phyloP scores from a whole-genome alignment of 164 flowering plant species.

The grape (Vitis vinifera) region DNA sequence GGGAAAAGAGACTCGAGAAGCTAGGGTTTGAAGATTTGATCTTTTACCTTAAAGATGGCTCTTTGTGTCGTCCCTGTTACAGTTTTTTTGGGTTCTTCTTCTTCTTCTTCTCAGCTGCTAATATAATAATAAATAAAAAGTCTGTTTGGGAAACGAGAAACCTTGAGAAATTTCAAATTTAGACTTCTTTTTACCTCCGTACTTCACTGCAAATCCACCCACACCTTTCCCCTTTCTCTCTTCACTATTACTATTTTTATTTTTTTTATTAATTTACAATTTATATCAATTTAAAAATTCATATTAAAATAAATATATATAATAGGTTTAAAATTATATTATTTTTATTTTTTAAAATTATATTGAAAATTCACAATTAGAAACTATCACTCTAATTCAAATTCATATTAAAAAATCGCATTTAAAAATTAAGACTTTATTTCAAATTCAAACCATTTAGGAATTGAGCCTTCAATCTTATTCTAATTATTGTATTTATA shows the following conservation, averaged over 20 bases:
- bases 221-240: neutral
- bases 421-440: no score
- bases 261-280: neutral
- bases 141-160: neutral
- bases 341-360: no score
- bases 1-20: neutral
- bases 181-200: neutral
- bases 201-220: slow-evolving; percentile 3
- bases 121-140: neutral
- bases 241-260: neutral
- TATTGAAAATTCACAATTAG: no score
- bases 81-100: neutral
- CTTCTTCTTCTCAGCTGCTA: neutral
- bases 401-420: no score
- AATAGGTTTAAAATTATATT: no score
- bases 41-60: slow-evolving; percentile 5
- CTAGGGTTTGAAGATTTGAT: slow-evolving; percentile 13
- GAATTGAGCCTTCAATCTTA: no score
- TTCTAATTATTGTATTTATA: no score
- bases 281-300: no score
- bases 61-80: no score
- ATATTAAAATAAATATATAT: no score
- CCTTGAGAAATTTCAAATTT: neutral
- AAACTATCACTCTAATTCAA: no score
- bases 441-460: no score